phyloP scores from a whole-genome alignment of 257 asterid genomes.

The Eustoma russellianum region DNA sequence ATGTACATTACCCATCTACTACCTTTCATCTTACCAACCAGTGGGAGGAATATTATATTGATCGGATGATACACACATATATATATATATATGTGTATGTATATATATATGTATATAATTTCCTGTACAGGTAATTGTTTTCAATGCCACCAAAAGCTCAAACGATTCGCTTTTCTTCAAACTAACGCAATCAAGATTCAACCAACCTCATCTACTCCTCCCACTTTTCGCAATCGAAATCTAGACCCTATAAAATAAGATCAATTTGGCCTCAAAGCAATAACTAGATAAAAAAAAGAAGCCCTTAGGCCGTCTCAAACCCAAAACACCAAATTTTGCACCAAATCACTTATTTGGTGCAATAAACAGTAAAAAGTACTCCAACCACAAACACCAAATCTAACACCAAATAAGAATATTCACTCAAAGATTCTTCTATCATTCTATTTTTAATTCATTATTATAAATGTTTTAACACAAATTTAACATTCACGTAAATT shows the following conservation, averaged over 20 bases:
- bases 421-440: no score
- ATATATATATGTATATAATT: not conserved
- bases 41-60: not conserved
- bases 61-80: no score
- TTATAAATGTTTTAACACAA: no score
- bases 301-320: no score
- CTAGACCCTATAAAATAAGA: not conserved
- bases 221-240: not conserved
- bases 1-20: conserved; percentile 26
- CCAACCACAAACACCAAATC: no score
- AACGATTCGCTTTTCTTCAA: conserved; percentile 5
- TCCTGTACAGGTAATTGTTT: not conserved
- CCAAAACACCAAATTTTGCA: no score
- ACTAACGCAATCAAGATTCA: conserved; percentile 6
- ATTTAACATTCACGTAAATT: no score
- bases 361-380: no score
- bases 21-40: conserved; percentile 9
- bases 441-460: no score
- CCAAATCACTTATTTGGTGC: no score
- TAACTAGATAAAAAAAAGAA: not conserved
- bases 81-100: no score
- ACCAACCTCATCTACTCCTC: conserved; percentile 12
- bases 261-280: not conserved
- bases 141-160: conserved; percentile 20
- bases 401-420: no score